Evolutionary conservation across 768 basidiomycete species (phyloP), one percentile per base, ranked within the genome.

Genomic region (Suillus luteus): DNA sequence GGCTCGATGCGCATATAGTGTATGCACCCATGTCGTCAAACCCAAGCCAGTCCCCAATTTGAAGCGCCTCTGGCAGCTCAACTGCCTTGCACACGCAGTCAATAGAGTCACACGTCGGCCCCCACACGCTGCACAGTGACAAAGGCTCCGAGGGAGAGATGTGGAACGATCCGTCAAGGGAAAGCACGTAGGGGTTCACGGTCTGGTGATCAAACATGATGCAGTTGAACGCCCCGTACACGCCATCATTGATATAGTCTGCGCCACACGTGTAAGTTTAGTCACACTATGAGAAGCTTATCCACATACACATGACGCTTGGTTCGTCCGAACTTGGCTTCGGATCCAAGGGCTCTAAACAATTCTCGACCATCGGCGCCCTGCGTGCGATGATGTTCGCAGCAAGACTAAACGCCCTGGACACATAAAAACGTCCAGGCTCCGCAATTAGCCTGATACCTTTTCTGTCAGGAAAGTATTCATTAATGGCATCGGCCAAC

Each of bases 161-260:
- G 65, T 75, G 71, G 76, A 90, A 89, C 2, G 87, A 89, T 46
- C 85, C 85, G 59, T 82, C 80, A 78, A 92, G 79, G 27, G 87
- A 89, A 58, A 93, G 80, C 55, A 92, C 90, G 69, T 86, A 86
- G 31, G 97, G 97, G 70, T 92, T 86, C n/a, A 90, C 90, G 63
- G 84, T 82, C 73, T 96, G 95, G 78, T 99, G 97, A 78, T 99
- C 97, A 78, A 98, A 99, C 72, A 99, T 82, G 78, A 95, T 95
- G 80, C 93, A 95, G 81, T 96, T 95, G 82, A 96, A 95, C 24
- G 94, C 88, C 59, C 96, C 95, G 76, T 99, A 99, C 46, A 99
- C 95, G 51, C 97, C 97, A 76, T 99, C 96, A 79, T 98, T 99
- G 85, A 99, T 95, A 82, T 99, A 99, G 81, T 98, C 95, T 97